Percentiles rank a stretch among this genome's conserved stretches.
Conservation (phyloP, 1,139 yeast genomes). For the Saccharomyces hybrid region DNA sequence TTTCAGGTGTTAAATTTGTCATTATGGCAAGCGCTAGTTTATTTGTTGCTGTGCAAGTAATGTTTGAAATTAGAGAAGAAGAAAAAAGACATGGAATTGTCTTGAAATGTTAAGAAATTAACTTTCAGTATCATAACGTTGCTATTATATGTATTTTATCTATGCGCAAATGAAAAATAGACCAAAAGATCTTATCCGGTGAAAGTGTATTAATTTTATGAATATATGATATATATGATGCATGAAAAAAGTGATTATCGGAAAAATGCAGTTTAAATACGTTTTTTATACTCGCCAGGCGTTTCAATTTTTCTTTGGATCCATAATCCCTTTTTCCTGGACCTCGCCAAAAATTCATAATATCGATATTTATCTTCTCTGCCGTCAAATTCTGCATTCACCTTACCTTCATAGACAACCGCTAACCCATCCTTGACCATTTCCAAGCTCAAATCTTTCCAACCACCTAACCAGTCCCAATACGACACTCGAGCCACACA, state of each 20-base stretch:
- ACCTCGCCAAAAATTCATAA: slow-evolving; percentile 54
- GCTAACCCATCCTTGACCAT: slow-evolving; percentile 82
- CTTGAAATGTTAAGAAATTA: slow-evolving; percentile 51
- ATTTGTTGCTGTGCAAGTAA: slow-evolving; percentile 80
- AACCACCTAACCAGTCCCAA: slow-evolving; percentile 54
- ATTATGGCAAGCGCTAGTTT: slow-evolving; percentile 56
- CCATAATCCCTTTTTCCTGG: slow-evolving; percentile 64
- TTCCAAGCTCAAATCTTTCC: slow-evolving; percentile 74
- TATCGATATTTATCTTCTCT: slow-evolving; percentile 50
- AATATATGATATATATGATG: neutral
- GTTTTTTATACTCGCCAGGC: slow-evolving; percentile 73
- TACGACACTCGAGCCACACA: slow-evolving; percentile 76
- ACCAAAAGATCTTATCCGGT: neutral
- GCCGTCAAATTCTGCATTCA: slow-evolving; percentile 81
- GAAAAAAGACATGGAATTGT: slow-evolving; percentile 79
- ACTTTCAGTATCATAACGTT: neutral
- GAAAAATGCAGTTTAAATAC: neutral
- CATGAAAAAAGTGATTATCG: too few species aligned
- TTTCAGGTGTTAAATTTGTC: slow-evolving; percentile 61
- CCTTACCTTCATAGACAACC: slow-evolving; percentile 74
- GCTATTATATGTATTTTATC: neutral
- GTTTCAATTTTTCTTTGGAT: slow-evolving; percentile 49
- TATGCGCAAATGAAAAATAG: neutral
- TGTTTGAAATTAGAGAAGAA: slow-evolving; percentile 85
- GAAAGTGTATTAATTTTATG: neutral